A percentile compares a stretch with the other conserved stretches of the same genome.
phyloP scores from a whole-genome alignment of 2,329 filamentous ascomycete genomes.

The Trichophyton rubrum region DNA sequence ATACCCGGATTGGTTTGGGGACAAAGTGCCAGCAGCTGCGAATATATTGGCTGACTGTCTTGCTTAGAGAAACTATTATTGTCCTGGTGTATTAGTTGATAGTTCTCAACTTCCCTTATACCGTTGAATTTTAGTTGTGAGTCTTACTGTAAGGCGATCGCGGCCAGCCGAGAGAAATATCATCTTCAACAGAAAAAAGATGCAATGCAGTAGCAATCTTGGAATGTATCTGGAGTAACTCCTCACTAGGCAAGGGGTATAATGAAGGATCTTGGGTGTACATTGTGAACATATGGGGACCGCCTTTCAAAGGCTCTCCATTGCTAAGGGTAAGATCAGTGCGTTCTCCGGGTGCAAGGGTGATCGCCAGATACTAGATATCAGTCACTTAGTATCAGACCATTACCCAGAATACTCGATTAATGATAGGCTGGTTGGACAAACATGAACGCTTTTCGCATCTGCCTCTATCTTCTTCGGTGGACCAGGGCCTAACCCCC shows the following conservation, averaged over 20 bases:
- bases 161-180: slow-evolving; percentile 10
- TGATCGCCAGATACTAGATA: background rate
- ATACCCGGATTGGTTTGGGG: slow-evolving; percentile 2
- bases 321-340: background rate
- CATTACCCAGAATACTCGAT: background rate
- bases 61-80: background rate
- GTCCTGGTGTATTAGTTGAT: too few species aligned
- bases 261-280: slow-evolving; percentile 5
- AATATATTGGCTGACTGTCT: background rate
- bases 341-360: background rate
- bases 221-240: slow-evolving; percentile 10
- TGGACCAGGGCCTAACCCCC: background rate
- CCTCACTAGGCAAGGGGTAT: slow-evolving; percentile 6
- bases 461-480: background rate
- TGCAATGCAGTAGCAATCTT: slow-evolving; percentile 10
- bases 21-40: slow-evolving; percentile 5
- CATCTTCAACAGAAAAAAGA: slow-evolving; percentile 11
- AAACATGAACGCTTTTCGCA: background rate
- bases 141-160: background rate
- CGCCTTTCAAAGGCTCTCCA: background rate
- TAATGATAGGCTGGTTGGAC: background rate
- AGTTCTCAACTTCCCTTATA: too few species aligned
- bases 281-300: slow-evolving; percentile 1
- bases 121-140: background rate
- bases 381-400: background rate